phyloP scores from a whole-genome alignment of 2,329 filamentous ascomycete species.

The Karstenula rhodostoma region DNA sequence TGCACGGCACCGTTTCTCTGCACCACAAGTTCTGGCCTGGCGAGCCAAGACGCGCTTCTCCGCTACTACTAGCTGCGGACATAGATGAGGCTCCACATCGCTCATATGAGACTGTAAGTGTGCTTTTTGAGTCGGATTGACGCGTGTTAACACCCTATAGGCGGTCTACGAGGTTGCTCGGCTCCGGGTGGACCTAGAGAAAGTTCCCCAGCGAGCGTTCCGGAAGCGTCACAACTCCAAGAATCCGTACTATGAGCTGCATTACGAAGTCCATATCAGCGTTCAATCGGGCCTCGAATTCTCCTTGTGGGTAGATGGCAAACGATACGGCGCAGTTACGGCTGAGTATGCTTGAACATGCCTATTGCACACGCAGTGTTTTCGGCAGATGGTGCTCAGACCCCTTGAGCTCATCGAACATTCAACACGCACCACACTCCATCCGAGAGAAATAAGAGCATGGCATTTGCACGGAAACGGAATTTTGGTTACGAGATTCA shows the following conservation, averaged over 20 bases:
- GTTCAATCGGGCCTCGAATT: conserved; percentile 31
- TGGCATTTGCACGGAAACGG: too few species aligned
- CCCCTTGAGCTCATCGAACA: too few species aligned
- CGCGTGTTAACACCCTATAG: neutral
- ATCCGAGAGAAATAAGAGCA: too few species aligned
- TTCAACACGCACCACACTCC: too few species aligned
- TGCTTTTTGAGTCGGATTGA: neutral
- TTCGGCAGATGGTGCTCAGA: too few species aligned
- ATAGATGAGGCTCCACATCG: conserved; percentile 9
- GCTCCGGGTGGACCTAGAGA: conserved; percentile 20
- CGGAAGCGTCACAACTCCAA: neutral
- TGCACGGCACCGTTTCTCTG: neutral
- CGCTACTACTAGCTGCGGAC: conserved; percentile 13
- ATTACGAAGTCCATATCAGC: conserved; percentile 19
- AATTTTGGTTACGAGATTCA: too few species aligned
- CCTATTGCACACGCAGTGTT: too few species aligned
- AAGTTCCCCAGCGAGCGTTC: conserved; percentile 18
- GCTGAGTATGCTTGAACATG: conserved; percentile 22
- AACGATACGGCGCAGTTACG: conserved; percentile 26
- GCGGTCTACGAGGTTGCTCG: conserved; percentile 17
- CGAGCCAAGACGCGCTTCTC: neutral
- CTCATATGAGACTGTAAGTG: conserved; percentile 11
- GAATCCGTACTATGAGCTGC: conserved; percentile 1
- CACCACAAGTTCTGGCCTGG: neutral
- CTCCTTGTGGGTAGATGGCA: conserved; percentile 21